Evolutionary conservation across 805 yeast genomes (phyloP), one percentile per base, ranked within the genome.

Genomic region (Cyberlindnera mycetangii): DNA sequence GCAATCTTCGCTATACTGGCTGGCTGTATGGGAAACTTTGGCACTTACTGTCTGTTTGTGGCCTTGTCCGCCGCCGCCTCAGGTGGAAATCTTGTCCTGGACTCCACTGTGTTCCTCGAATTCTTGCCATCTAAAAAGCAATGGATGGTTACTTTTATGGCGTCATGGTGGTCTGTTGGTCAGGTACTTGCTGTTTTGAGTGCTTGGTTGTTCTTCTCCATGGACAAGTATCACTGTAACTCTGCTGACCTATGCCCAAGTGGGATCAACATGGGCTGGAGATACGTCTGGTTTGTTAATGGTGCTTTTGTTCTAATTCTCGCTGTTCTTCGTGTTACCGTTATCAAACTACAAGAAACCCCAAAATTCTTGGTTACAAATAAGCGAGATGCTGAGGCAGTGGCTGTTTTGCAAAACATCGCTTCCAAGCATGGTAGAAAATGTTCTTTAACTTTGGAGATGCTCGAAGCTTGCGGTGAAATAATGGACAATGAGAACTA

Each of bases 81-180:
- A 6, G 81, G 81, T 47, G 82, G 81, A 35, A 77, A 76, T 48
- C 62, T 76, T 47, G 78, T 74, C 2, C 54, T 74, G 17, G 80
- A 75, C 53, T 71, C 75, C 18, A 66, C 78, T 36, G 72, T 74
- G 10, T 74, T 73, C 51, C 54, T 75, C 36, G 79, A 75, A 50
- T 74, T 68, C 44, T 59, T 76, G 37, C 81, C 81, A 8, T 63
- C 66, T 35, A 70, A 66, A 39, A 59, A 74, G 50, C 79, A 75
- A 52, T 75, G 70, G 68, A 54, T 76, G 46, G 68, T 71, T 32
- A 75, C 80, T 3, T 65, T 72, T 25, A 69, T 76, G 63, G 75
- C 79, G 28, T 64, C 70, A 21, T 78, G 70, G 74, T 78, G 83
- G 83, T 75, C 79, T 30, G 62, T 78, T 31, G 82, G 81, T 30